These are phyloP conservation scores for Rosellinia necatrix DNA, from an alignment of 2,329 filamentous ascomycete species.

Conservation along the genomic window DNA sequence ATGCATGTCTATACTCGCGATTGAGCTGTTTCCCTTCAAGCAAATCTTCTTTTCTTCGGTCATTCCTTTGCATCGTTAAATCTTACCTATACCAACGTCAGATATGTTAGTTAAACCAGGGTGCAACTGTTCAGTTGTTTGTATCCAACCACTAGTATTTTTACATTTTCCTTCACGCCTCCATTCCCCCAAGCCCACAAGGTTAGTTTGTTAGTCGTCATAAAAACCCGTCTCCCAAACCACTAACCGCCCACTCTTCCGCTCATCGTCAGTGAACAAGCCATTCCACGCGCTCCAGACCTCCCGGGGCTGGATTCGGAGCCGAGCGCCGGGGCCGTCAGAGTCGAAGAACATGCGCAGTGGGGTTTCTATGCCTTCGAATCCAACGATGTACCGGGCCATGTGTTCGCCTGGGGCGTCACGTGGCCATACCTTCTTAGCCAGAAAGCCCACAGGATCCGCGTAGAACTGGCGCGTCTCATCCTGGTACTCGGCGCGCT, in stretches of 20 bases:
- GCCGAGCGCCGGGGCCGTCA: conserved; percentile 44
- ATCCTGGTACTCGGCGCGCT: conserved; percentile 75
- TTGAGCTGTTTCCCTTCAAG: no score
- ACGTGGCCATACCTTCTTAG: conserved; percentile 55
- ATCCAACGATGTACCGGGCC: conserved; percentile 65
- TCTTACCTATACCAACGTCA: no score
- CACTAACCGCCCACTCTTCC: conserved; percentile 59
- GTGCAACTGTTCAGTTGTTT: no score
- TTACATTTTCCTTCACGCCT: no score
- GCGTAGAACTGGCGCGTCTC: conserved; percentile 92
- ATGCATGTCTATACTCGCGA: no score
- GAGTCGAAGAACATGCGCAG: conserved; percentile 51
- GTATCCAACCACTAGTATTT: no score
- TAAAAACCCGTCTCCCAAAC: conserved; percentile 55
- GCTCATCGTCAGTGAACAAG: conserved; percentile 65
- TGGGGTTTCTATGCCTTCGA: conserved; percentile 59
- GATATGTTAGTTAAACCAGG: no score
- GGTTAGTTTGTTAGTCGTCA: conserved; percentile 23
- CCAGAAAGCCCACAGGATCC: conserved; percentile 62
- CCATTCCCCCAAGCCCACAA: no score
- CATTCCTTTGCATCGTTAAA: no score
- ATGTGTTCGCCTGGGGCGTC: conserved; percentile 42
- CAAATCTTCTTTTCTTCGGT: no score
- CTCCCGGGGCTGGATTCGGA: conserved; percentile 50
- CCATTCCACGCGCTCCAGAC: conserved; percentile 65